A percentile compares a stretch with the other conserved stretches of the same genome.
phyloP scores from a whole-genome alignment of 306 rosid genomes.

The Citrullus colocynthis region DNA sequence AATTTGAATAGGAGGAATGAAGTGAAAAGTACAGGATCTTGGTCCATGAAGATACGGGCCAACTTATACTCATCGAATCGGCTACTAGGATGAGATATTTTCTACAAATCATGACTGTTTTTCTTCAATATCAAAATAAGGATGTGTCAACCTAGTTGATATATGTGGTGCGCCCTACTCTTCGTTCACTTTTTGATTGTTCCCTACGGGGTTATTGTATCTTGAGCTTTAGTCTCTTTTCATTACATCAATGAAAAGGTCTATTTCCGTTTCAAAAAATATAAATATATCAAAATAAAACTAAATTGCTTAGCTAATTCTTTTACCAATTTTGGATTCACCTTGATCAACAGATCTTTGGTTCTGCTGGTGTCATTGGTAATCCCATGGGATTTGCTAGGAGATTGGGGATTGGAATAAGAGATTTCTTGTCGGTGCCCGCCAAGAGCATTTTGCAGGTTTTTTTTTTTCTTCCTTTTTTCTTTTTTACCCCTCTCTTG shows the following conservation, averaged over 20 bases:
- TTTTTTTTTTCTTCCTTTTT: neutral
- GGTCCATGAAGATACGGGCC: neutral
- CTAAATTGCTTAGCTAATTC: neutral
- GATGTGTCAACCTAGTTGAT: too few relatives aligned
- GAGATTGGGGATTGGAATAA: constrained; percentile 78
- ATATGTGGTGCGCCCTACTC: too few relatives aligned
- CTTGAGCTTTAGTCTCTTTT: too few relatives aligned
- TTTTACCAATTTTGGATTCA: neutral
- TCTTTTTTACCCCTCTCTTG: neutral
- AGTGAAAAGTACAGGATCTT: neutral
- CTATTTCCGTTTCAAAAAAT: too few relatives aligned
- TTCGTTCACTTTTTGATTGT: too few relatives aligned
- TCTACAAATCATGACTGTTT: neutral
- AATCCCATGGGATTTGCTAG: constrained; percentile 97
- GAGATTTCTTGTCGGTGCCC: constrained; percentile 85
- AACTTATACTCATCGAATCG: neutral
- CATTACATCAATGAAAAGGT: too few relatives aligned
- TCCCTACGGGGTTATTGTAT: too few relatives aligned
- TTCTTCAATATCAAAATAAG: neutral
- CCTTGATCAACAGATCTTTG: constrained; percentile 58
- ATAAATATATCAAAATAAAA: neutral
- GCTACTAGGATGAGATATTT: neutral
- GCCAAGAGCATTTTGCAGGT: constrained; percentile 76
- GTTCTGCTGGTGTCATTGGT: constrained; percentile 98
- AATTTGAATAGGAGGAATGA: neutral